Evolutionary conservation across 805 yeast species (phyloP).

Genomic region (Komagataella pastoris): DNA sequence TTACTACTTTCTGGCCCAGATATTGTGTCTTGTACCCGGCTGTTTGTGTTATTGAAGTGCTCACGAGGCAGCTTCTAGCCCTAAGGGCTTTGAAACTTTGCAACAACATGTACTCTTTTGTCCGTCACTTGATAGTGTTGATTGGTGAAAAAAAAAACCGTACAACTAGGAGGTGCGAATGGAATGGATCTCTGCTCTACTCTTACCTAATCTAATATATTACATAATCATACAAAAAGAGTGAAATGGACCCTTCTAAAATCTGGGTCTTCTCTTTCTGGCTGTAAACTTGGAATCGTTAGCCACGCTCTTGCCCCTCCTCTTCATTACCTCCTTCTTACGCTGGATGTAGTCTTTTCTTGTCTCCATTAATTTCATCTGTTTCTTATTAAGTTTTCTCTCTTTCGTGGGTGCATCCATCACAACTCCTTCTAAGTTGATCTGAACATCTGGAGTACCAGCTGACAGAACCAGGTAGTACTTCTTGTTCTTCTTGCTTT

Average conservation of each 20-base stretch:
- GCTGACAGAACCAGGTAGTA: slow-evolving; percentile 85
- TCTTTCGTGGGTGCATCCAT: slow-evolving; percentile 43
- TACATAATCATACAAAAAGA: background rate
- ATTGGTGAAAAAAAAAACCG: background rate
- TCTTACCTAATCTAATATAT: background rate
- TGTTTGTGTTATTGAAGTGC: background rate
- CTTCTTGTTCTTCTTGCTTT: slow-evolving; percentile 81
- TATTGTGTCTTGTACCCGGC: background rate
- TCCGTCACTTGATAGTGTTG: background rate
- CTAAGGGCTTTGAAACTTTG: background rate
- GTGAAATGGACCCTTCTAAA: slow-evolving; percentile 18
- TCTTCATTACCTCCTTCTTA: slow-evolving; percentile 87
- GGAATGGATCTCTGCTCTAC: background rate
- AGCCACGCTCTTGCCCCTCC: slow-evolving; percentile 84
- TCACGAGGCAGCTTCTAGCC: background rate
- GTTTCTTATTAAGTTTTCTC: slow-evolving; percentile 30
- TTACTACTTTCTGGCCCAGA: slow-evolving; percentile 2
- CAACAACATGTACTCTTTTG: background rate
- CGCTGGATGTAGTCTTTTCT: slow-evolving; percentile 72
- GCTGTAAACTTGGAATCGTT: slow-evolving; percentile 87
- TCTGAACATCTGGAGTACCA: slow-evolving; percentile 59
- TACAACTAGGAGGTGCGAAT: background rate
- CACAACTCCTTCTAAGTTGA: slow-evolving; percentile 69
- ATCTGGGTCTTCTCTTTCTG: slow-evolving; percentile 59
- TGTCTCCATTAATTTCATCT: slow-evolving; percentile 48